phyloP scores from a whole-genome alignment of 2,329 filamentous ascomycete genomes.

The Ophiostoma himal-ulmi region DNA sequence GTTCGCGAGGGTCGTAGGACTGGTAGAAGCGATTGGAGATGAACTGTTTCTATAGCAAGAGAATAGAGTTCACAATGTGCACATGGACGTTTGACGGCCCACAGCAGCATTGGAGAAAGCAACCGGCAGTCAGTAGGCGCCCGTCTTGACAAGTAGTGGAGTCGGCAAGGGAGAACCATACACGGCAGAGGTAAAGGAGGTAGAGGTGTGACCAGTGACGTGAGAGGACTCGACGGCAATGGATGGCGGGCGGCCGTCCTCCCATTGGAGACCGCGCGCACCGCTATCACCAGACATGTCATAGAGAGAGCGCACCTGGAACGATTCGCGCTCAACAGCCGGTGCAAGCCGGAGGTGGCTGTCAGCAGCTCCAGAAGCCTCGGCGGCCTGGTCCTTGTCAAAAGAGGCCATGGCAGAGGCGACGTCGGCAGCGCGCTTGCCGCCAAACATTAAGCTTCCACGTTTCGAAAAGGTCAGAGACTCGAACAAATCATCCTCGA shows the following conservation, averaged over 20 bases:
- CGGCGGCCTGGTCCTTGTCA: slow-evolving; percentile 22
- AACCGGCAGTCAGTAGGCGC: slow-evolving; percentile 21
- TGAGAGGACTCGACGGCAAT: slow-evolving; percentile 44
- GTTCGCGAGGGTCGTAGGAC: background rate
- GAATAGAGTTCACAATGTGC: background rate
- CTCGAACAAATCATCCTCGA: slow-evolving; percentile 54
- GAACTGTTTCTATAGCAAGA: slow-evolving; percentile 5
- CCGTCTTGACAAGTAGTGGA: slow-evolving; percentile 32
- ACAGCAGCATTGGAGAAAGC: slow-evolving; percentile 7
- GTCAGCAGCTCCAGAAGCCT: background rate
- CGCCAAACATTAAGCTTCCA: slow-evolving; percentile 57
- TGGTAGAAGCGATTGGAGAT: background rate
- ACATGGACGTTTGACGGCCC: slow-evolving; percentile 1
- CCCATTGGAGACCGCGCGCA: slow-evolving; percentile 39
- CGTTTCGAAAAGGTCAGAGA: slow-evolving; percentile 56
- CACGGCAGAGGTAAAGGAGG: background rate
- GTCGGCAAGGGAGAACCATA: slow-evolving; percentile 4
- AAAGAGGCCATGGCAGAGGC: slow-evolving; percentile 7
- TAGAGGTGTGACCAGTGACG: background rate
- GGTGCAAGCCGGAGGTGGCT: slow-evolving; percentile 32
- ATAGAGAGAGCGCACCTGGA: slow-evolving; percentile 63
- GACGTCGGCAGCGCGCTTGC: slow-evolving; percentile 35
- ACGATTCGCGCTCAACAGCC: slow-evolving; percentile 57
- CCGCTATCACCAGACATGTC: slow-evolving; percentile 43
- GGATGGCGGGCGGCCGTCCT: slow-evolving; percentile 46